phyloP scores from a whole-genome alignment of 805 yeast genomes.

The Kluyveromyces wickerhamii region DNA sequence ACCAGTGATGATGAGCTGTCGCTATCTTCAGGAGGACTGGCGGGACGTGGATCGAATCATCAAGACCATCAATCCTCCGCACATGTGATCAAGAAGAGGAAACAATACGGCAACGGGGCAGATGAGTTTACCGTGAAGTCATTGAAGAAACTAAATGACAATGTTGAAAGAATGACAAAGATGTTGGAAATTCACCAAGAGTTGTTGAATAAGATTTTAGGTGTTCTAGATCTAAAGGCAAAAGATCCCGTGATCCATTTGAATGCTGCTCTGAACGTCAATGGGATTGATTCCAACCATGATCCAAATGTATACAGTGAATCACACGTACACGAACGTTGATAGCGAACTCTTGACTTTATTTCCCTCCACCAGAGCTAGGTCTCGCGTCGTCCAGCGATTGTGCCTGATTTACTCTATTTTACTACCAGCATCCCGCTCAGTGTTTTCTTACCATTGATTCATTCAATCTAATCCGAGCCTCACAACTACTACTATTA shows the following conservation, averaged over 20 bases:
- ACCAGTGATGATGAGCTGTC: conserved; percentile 2
- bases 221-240: neutral
- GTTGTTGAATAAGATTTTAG: neutral
- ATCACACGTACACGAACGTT: conserved; percentile 2
- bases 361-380: too few relatives aligned
- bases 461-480: too few relatives aligned
- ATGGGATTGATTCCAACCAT: conserved; percentile 1
- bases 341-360: too few relatives aligned
- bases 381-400: too few relatives aligned
- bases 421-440: too few relatives aligned
- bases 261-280: conserved; percentile 1
- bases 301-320: conserved; percentile 5
- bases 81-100: conserved; percentile 2
- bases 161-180: conserved; percentile 3
- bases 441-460: too few relatives aligned
- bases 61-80: neutral
- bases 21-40: neutral
- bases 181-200: conserved; percentile 4
- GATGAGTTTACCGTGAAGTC: conserved; percentile 1
- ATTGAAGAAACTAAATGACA: conserved; percentile 1
- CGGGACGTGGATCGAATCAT: neutral
- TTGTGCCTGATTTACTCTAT: too few relatives aligned
- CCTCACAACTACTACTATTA: too few relatives aligned
- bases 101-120: neutral
- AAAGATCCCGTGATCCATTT: conserved; percentile 1